Evolutionary conservation across 768 basidiomycete genomes (phyloP).

Genomic region (Serendipita vermifera): DNA sequence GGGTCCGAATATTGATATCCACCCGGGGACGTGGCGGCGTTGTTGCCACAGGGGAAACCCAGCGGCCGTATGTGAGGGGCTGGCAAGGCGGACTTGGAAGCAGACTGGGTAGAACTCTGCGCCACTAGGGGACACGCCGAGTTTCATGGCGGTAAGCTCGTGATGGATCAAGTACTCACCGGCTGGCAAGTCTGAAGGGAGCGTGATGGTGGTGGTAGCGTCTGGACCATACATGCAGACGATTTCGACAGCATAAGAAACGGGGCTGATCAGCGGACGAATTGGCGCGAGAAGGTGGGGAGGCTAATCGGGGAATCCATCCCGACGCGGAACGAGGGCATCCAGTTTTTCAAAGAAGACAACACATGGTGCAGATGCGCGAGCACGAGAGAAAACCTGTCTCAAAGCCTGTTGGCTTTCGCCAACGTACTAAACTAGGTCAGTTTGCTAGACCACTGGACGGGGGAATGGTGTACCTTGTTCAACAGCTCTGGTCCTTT

Average conservation of each 20-base stretch:
- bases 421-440: slow-evolving; percentile 65
- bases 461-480: slow-evolving; percentile 45
- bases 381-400: slow-evolving; percentile 86
- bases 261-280: neutral
- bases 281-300: neutral
- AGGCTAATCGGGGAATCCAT: slow-evolving; percentile 65
- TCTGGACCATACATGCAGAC: slow-evolving; percentile 86
- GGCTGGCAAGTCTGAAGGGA: too few species aligned
- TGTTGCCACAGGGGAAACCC: too few species aligned
- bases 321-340: slow-evolving; percentile 78
- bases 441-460: neutral
- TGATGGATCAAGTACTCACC: too few species aligned
- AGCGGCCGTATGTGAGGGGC: too few species aligned
- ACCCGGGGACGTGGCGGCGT: too few species aligned
- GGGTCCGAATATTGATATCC: too few species aligned
- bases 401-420: slow-evolving; percentile 93
- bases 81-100: too few species aligned
- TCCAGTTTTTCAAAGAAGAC: slow-evolving; percentile 97
- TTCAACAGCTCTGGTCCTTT: slow-evolving; percentile 95
- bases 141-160: too few species aligned
- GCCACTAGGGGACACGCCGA: too few species aligned
- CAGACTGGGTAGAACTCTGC: too few species aligned
- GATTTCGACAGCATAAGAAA: slow-evolving; percentile 75
- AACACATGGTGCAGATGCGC: slow-evolving; percentile 87
- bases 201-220: too few species aligned